Evolutionary conservation across 495 filamentous ascomycete genomes (phyloP), one percentile per base, ranked within the genome.

Genomic region (Jackrogersella multiformis): DNA sequence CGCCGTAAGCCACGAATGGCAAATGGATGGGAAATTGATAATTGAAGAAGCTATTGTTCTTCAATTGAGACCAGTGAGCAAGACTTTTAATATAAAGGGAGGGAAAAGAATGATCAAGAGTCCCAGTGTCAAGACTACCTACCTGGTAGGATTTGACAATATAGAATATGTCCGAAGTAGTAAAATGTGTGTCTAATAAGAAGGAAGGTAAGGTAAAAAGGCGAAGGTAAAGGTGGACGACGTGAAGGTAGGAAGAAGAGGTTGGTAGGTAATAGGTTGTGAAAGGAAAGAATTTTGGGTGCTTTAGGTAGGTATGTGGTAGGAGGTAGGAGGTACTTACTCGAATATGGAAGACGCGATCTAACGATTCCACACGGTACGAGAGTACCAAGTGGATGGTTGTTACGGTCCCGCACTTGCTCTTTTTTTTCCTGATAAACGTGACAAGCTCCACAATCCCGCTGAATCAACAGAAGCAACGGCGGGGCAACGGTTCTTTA

Each of bases 381-480:
- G 5, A 60, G 10, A 36, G 30, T 69, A 69, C 59, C 64, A 52
- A 44, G 58, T 24, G 38, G 20, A 59, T 55, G 28, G 54, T 38
- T 38, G 57, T 57, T 60, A 21, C 59, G 23, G 38, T 39, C 56
- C 63, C 65, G 65, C 72, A 72, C 56, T 39, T 55, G 21, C 62
- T 53, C 44, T 68, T 56, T 64, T 70, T 54, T 52, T 61, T 66
- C 58, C 58, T 32, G 38, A 38, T 35, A 61, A 57, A 48, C 67
- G 56, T 65, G 61, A 70, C 61, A 42, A n/a, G 49, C 38, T 28
- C 69, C 66, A 65, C 71, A 39, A 34, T 39, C 66, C 61, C 56
- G 69, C 69, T 71, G 20, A 52, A 57, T 79, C 78, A 83, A 83
- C 81, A 83, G 63, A 61, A 66, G 76, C 79, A 81, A 83, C 81